Evolutionary conservation across 768 basidiomycete genomes (phyloP), one percentile per base, ranked within the genome.

Genomic region (Tylopilus subfusipes): DNA sequence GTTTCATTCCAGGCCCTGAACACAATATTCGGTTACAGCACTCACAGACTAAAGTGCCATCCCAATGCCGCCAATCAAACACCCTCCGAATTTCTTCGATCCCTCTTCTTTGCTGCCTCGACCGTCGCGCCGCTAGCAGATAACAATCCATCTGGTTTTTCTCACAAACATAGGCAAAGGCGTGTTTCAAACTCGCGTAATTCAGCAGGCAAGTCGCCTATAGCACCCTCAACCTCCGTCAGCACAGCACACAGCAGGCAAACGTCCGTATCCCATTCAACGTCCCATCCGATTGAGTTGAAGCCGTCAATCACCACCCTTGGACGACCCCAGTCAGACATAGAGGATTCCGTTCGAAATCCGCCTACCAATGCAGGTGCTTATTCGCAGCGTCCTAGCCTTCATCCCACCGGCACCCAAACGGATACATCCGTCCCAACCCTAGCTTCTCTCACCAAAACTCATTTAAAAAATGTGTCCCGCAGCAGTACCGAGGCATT

Each of bases 31-130:
- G 82, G 84, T 24, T 71, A 81, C 50, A 64, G 76, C 21, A 77
- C 82, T 0, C 83, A 85, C 55, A 83, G 78, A 65, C 63, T 83
- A 53, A 85, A 78, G 66, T 73, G 83, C 53, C 71, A 74, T 48
- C n/a, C 61, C 40, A 55, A 52, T 16, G 48, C 52, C 38, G 50
- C 56, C 22, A 59, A 47, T 19, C 57, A 54, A 45, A 56, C 61
- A 21, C 68, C 58, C 25, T 63, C 58, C 24, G 60, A 57, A 45
- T 72, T 76, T 54, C 62, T 80, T 25, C 67, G 66, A 33, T 71
- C 72, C 29, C 43, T 80, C 7, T 78, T 79, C 59, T 61, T 74
- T 38, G 60, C 68, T 19, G 57, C 57, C 39, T 56, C 71, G 33
- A 21, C 57, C 53, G 27, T 47, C 42, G 50, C 59, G 3, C 63